A percentile compares a stretch with the other conserved stretches of the same genome.
Evolutionary conservation across 768 basidiomycete genomes (phyloP).

Genomic region (Termitomyces sp.): DNA sequence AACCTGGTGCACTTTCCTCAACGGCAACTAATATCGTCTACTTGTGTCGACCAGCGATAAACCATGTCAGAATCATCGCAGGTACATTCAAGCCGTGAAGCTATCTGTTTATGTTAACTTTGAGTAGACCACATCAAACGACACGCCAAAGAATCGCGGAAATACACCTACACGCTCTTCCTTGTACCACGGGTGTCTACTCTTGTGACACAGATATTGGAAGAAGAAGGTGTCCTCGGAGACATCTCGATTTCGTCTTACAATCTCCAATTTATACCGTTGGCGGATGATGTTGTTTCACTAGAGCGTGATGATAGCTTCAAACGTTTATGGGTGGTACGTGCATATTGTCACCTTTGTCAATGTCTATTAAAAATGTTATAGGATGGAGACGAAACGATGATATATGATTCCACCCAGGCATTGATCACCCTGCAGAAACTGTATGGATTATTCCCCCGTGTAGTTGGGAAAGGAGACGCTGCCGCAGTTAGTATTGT

Average conservation of each 20-base stretch:
- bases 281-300: conserved; percentile 91
- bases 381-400: conserved; percentile 90
- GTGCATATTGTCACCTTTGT: conserved; percentile 22
- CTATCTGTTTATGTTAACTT: conserved; percentile 19
- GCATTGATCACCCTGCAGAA: conserved; percentile 80
- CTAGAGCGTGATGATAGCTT: conserved; percentile 83
- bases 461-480: conserved; percentile 92
- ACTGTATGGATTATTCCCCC: conserved; percentile 84
- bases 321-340: conserved; percentile 86
- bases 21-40: conserved; percentile 89
- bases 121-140: conserved; percentile 84
- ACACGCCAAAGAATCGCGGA: conserved; percentile 63
- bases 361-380: not conserved
- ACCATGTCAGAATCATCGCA: conserved; percentile 83
- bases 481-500: conserved; percentile 53
- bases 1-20: conserved; percentile 77
- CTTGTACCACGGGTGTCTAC: conserved; percentile 86
- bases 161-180: conserved; percentile 81
- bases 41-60: conserved; percentile 83
- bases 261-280: conserved; percentile 88
- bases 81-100: conserved; percentile 45
- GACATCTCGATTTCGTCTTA: conserved; percentile 84
- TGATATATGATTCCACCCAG: conserved; percentile 84
- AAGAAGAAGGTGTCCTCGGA: conserved; percentile 98
- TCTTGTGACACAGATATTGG: conserved; percentile 78